Evolutionary conservation across 345 rosid genomes (phyloP).

Genomic region (Arabidopsis suecica): DNA sequence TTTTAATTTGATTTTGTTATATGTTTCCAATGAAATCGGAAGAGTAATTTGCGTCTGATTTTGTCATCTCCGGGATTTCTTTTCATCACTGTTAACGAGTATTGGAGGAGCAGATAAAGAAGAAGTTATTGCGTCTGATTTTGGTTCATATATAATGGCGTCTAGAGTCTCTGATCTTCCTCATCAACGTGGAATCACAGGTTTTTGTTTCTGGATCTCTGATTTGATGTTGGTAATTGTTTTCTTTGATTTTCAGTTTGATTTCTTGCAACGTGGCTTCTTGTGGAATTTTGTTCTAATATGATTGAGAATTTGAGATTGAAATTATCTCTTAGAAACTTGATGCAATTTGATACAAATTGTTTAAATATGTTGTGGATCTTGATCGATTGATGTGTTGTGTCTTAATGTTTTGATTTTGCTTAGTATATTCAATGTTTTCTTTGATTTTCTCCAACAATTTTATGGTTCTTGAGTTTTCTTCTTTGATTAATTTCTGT

Average conservation of each 20-base stretch:
- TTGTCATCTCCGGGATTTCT: conserved; percentile 32
- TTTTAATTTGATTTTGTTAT: neutral
- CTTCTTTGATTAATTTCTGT: too few species aligned
- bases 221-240: neutral
- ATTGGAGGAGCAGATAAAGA: conserved; percentile 51
- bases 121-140: too few species aligned
- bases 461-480: too few species aligned
- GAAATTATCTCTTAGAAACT: too few species aligned
- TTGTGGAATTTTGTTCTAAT: neutral
- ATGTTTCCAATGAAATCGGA: too few species aligned
- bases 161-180: conserved; percentile 47
- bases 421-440: too few species aligned
- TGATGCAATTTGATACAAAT: neutral
- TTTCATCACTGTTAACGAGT: conserved; percentile 61
- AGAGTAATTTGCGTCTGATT: too few species aligned
- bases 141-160: conserved; percentile 52
- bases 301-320: too few species aligned
- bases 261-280: neutral
- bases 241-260: neutral
- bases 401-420: neutral
- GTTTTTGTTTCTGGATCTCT: conserved; percentile 23
- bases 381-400: neutral
- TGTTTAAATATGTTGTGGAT: too few species aligned
- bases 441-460: too few species aligned
- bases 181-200: conserved; percentile 45